Evolutionary conservation across 2,329 filamentous ascomycete genomes (phyloP), one percentile per base, ranked within the genome.

Genomic region (Penicillium sp.): DNA sequence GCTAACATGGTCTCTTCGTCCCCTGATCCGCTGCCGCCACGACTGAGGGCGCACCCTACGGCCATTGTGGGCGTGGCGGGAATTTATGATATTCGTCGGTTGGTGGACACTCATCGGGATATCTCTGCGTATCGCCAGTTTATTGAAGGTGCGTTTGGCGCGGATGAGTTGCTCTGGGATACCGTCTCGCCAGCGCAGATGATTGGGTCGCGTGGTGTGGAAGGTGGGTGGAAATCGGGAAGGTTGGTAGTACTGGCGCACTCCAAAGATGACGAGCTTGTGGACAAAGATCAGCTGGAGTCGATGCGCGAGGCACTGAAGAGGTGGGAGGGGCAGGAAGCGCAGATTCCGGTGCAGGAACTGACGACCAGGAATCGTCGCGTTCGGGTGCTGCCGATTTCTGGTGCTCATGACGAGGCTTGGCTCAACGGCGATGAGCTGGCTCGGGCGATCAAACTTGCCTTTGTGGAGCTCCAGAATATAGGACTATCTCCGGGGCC

Each of bases 271-370:
- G 71, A 74, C 54, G 60, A 56, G 27, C 50, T 72, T 21, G 66
- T 72, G 7, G 65, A 71, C 52, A 41, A 45, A 30, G 47, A 42
- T 1, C 70, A 73, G 47, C 35, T 59, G 5, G 57, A 64, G 29
- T 54, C 33, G 2, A 71, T 79, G 75, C 54, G 74, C 71, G 48
- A 74, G 61, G 61, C 71, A 61, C 61, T 78, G 69, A 59, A 74
- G 63, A 55, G 68, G 58, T 69, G 73, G 73, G 62, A 76, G 33
- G 28, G 29, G 19, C 16, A 7, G 3, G 32, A 41, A 11, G 36
- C 36, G 14, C 27, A 44, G 11, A 38, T 44, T 9, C 31, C 43
- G 4, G 28, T 33, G 30, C 29, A 43, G 15, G 45, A 43, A 15
- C 11, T 48, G 16, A 27, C 38, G 1, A 58, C 59, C 63, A 60